A percentile compares a stretch with the other conserved stretches of the same genome.
Conservation (phyloP, 1,139 yeast species). For the Pichia inconspicua region DNA sequence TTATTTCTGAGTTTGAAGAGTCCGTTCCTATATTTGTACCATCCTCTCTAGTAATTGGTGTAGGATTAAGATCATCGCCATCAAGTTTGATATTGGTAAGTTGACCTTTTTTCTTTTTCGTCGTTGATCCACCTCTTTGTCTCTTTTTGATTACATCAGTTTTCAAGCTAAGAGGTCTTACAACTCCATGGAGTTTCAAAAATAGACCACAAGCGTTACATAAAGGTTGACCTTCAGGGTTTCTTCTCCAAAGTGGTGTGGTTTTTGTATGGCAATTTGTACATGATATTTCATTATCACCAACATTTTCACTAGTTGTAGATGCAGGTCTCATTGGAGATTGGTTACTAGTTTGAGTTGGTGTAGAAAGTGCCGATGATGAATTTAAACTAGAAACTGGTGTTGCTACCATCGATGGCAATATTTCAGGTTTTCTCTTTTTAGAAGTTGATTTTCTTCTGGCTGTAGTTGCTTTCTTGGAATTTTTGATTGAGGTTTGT, state of each 20-base stretch:
- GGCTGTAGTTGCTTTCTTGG: background rate
- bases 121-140: conserved; percentile 25
- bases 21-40: background rate
- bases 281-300: conserved; percentile 35
- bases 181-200: conserved; percentile 85
- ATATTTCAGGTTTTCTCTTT: conserved; percentile 4
- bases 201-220: conserved; percentile 96
- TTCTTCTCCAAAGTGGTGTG: conserved; percentile 93
- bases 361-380: conserved; percentile 1
- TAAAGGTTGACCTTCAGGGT: conserved; percentile 84
- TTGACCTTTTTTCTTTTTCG: conserved; percentile 20
- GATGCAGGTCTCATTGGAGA: background rate
- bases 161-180: conserved; percentile 81
- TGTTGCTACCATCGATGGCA: conserved; percentile 1
- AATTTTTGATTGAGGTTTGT: background rate
- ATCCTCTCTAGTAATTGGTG: conserved; percentile 18
- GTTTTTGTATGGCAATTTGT: conserved; percentile 89
- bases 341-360: conserved; percentile 1
- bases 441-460: conserved; percentile 2
- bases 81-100: conserved; percentile 10
- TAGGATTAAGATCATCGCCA: conserved; percentile 27
- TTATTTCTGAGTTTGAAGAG: background rate
- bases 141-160: conserved; percentile 91
- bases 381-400: conserved; percentile 1
- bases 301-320: background rate